Conservation (phyloP, 192 early-diverging fungal species). For the Helicostylum pulchrum region DNA sequence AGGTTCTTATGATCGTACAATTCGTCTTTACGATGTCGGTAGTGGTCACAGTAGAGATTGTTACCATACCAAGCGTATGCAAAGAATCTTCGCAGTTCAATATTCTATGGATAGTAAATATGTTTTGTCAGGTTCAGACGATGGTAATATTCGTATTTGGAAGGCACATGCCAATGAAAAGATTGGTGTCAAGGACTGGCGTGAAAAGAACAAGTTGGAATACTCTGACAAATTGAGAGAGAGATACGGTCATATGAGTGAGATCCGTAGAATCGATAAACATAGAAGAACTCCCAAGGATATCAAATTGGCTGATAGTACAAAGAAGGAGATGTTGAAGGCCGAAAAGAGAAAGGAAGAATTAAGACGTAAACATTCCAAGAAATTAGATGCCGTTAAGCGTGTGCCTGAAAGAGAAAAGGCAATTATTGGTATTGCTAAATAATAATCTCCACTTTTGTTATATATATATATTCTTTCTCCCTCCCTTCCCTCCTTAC, state of each 20-base stretch:
- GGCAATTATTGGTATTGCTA: conserved; percentile 61
- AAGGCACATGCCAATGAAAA: conserved; percentile 92
- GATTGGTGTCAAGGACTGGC: conserved; percentile 58
- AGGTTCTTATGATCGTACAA: conserved; percentile 91
- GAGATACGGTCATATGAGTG: conserved; percentile 86
- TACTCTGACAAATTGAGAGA: conserved; percentile 91
- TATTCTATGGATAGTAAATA: conserved; percentile 95
- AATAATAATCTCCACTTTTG: conserved; percentile 26
- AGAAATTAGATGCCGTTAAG: conserved; percentile 51
- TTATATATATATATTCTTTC: too few species aligned
- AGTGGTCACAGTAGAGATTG: conserved; percentile 85
- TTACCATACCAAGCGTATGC: conserved; percentile 99
- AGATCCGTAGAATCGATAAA: conserved; percentile 80
- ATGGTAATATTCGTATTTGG: conserved; percentile 97
- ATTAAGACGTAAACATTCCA: conserved; percentile 84
- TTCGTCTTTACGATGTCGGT: conserved; percentile 82
- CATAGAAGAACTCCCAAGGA: conserved; percentile 84
- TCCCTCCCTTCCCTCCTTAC: too few species aligned
- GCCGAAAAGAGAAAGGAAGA: conserved; percentile 86
- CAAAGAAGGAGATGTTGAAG: conserved; percentile 78
- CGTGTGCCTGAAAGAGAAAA: conserved; percentile 71
- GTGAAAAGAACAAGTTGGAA: conserved; percentile 75
- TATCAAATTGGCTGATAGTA: conserved; percentile 77
- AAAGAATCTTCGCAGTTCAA: conserved; percentile 88
- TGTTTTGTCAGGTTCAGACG: conserved; percentile 93